A percentile compares a stretch with the other conserved stretches of the same genome.
These are phyloP conservation scores for Gaertneriomyces semiglobifer DNA, from an alignment of 192 early-diverging fungal genomes.

Conservation along the genomic window DNA sequence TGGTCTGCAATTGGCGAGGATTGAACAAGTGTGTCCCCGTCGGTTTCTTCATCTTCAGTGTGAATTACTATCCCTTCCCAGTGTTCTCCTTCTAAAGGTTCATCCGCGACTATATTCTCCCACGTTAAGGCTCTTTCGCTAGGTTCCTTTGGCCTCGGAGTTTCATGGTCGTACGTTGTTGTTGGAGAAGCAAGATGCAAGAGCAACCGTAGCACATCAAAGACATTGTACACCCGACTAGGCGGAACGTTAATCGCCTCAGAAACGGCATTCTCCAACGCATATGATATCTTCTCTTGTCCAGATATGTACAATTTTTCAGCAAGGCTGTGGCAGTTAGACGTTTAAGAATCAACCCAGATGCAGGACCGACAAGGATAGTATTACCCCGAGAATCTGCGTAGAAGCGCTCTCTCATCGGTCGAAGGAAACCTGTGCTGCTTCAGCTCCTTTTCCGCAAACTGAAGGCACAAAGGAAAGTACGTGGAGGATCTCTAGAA, in stretches of 20 bases:
- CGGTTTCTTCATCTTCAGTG: not conserved
- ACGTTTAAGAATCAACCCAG: not conserved
- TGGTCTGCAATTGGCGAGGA: not conserved
- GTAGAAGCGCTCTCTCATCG: conserved; percentile 20
- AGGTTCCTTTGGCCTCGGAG: not conserved
- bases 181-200: conserved; percentile 9
- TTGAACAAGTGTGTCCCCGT: not conserved
- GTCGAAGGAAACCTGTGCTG: conserved; percentile 19
- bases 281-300: conserved; percentile 6
- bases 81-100: conserved; percentile 19
- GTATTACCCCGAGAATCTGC: conserved; percentile 10
- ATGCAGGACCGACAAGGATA: not conserved
- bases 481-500: not conserved
- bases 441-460: not conserved
- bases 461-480: not conserved
- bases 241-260: not conserved
- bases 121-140: conserved; percentile 9
- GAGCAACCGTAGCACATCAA: conserved; percentile 16
- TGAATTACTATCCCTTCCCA: not conserved
- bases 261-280: not conserved
- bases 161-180: not conserved
- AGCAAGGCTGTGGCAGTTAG: conserved; percentile 12
- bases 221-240: conserved; percentile 5
- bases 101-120: conserved; percentile 12
- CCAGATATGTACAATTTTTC: conserved; percentile 24